These are phyloP conservation scores for Tricholoma bakamatsutake DNA, from an alignment of 768 basidiomycete genomes.

Conservation along the genomic window DNA sequence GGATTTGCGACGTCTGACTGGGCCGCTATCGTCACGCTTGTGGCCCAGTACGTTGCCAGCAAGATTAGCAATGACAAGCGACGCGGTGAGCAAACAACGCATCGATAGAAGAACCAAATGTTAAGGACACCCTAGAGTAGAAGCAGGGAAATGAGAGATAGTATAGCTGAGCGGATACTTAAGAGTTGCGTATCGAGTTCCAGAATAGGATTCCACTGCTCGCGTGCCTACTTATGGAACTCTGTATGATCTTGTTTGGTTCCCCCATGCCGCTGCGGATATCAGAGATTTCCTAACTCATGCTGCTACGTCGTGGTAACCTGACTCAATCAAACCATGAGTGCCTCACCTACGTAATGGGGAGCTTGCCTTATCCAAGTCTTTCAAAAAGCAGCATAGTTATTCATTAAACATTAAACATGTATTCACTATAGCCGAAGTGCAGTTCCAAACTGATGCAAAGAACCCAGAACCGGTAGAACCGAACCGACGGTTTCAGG, in stretches of 20 bases:
- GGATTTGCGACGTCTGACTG: slow-evolving; percentile 62
- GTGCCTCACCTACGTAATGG: too few relatives aligned
- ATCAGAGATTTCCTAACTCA: neutral
- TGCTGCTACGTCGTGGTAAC: too few relatives aligned
- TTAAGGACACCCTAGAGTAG: neutral
- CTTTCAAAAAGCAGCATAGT: too few relatives aligned
- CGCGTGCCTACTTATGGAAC: slow-evolving; percentile 14
- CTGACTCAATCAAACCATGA: too few relatives aligned
- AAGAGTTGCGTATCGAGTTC: slow-evolving; percentile 6
- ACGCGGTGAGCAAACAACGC: slow-evolving; percentile 63
- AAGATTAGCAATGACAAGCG: slow-evolving; percentile 53
- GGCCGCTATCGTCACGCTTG: slow-evolving; percentile 16
- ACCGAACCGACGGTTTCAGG: too few relatives aligned
- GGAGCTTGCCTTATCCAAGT: too few relatives aligned
- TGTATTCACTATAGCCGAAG: too few relatives aligned
- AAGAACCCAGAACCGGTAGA: too few relatives aligned
- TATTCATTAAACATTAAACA: too few relatives aligned
- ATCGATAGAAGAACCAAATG: slow-evolving; percentile 27
- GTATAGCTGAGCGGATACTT: slow-evolving; percentile 6
- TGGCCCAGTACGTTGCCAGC: slow-evolving; percentile 52
- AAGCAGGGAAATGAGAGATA: neutral
- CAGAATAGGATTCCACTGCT: neutral
- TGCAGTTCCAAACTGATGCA: too few relatives aligned
- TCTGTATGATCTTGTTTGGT: slow-evolving; percentile 16
- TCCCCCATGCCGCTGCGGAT: neutral